Percentiles rank a stretch among this genome's conserved stretches.
These are phyloP conservation scores for Dryas octopetala DNA, from an alignment of 306 rosid species.

Conservation along the genomic window DNA sequence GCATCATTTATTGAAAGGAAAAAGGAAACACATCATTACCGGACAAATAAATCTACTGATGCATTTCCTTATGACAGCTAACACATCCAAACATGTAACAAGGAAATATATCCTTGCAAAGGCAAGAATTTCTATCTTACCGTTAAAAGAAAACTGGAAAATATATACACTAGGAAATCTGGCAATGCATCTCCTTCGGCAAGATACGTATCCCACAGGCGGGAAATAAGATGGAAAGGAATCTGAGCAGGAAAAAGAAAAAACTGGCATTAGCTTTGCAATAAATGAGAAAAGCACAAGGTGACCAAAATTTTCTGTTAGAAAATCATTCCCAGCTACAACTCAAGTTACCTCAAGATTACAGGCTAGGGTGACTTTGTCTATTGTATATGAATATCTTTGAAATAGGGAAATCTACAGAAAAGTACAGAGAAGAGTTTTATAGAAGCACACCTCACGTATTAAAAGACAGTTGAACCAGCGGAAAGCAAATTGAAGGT, in stretches of 20 bases:
- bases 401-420: slow-evolving; percentile 12
- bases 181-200: slow-evolving; percentile 99
- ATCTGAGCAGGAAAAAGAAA: slow-evolving; percentile 44
- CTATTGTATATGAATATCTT: background rate
- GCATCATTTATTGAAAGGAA: background rate
- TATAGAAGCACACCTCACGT: slow-evolving; percentile 68
- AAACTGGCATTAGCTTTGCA: slow-evolving; percentile 22
- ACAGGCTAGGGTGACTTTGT: slow-evolving; percentile 12
- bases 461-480: slow-evolving; percentile 98
- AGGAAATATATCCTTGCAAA: slow-evolving; percentile 8
- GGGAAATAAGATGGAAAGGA: slow-evolving; percentile 84
- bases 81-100: slow-evolving; percentile 11
- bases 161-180: slow-evolving; percentile 93
- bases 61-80: background rate
- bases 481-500: slow-evolving; percentile 98
- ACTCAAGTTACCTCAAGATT: background rate
- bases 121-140: slow-evolving; percentile 44
- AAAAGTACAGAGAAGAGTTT: background rate
- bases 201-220: slow-evolving; percentile 98
- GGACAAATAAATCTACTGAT: slow-evolving; percentile 2
- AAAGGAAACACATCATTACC: background rate
- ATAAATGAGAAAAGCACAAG: slow-evolving; percentile 26
- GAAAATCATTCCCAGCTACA: background rate
- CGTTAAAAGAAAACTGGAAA: slow-evolving; percentile 96
- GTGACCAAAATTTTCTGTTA: background rate